Conservation (phyloP, 108 stramenopile species). For the Fragilaria crotonensis region DNA sequence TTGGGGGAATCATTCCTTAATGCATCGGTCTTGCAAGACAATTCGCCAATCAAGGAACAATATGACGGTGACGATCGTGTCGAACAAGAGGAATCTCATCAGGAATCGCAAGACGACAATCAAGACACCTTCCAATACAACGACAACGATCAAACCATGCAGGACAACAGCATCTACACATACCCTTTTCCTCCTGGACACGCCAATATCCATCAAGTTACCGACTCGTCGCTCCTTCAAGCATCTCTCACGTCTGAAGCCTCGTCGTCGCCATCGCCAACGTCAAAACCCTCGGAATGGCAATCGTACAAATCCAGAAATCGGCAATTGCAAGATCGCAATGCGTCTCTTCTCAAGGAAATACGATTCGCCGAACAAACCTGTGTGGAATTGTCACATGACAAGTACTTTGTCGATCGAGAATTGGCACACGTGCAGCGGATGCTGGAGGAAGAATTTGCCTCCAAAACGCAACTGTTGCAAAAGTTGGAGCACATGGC, state of each 20-base stretch:
- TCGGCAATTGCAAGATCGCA: slow-evolving; percentile 51
- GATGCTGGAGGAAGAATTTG: not conserved
- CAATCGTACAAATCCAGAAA: not conserved
- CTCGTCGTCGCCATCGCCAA: not conserved
- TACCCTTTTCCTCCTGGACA: not conserved
- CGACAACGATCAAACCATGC: too few relatives aligned
- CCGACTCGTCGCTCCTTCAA: not conserved
- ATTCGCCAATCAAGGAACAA: not conserved
- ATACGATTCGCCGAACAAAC: slow-evolving; percentile 83
- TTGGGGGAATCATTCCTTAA: not conserved
- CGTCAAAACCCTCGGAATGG: not conserved
- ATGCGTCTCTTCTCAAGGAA: slow-evolving; percentile 73
- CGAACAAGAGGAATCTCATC: not conserved
- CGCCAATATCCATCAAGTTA: not conserved
- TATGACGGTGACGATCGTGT: not conserved
- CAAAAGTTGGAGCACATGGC: not conserved
- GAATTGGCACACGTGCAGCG: not conserved
- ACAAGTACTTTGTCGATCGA: slow-evolving; percentile 1
- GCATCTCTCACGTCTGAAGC: not conserved
- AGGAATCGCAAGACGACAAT: not conserved
- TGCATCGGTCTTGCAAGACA: not conserved
- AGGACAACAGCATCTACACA: not conserved
- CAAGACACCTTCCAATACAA: not conserved
- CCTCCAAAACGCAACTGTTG: not conserved
- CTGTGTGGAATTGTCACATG: slow-evolving; percentile 62